Conservation (phyloP, 2,329 filamentous ascomycete genomes). For the Pestalotiopsis fici region DNA sequence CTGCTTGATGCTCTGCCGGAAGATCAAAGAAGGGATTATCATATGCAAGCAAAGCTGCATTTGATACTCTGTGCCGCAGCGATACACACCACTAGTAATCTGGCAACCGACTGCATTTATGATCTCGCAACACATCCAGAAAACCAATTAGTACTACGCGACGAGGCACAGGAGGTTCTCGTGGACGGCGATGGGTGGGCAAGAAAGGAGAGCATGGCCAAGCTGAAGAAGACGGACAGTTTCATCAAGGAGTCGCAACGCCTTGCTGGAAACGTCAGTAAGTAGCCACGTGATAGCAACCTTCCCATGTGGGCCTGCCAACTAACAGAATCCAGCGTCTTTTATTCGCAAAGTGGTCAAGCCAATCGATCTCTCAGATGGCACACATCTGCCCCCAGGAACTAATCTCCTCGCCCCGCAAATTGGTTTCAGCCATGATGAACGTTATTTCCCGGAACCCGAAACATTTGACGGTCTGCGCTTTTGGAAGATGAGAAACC, state of each 20-base stretch:
- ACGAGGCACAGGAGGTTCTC: conserved; percentile 46
- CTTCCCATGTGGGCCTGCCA: neutral
- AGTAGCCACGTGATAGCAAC: conserved; percentile 15
- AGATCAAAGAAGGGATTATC: conserved; percentile 34
- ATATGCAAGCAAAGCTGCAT: conserved; percentile 41
- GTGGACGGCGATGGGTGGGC: conserved; percentile 33
- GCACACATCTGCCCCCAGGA: conserved; percentile 47
- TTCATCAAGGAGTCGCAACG: conserved; percentile 40
- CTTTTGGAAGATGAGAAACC: conserved; percentile 36
- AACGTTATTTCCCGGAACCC: conserved; percentile 34
- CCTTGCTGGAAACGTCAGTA: conserved; percentile 35
- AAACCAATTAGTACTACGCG: conserved; percentile 48
- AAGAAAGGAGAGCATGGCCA: conserved; percentile 34
- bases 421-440: conserved; percentile 36
- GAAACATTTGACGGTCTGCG: conserved; percentile 38
- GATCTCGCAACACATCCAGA: conserved; percentile 52
- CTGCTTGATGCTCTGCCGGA: conserved; percentile 38
- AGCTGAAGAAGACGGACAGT: conserved; percentile 41
- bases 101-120: conserved; percentile 50
- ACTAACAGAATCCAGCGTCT: conserved; percentile 28
- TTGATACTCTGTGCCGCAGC: conserved; percentile 48
- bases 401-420: conserved; percentile 42
- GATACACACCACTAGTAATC: conserved; percentile 51
- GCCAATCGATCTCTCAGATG: conserved; percentile 54
- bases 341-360: conserved; percentile 53